These are phyloP conservation scores for Kuraishia cidri DNA, from an alignment of 805 yeast genomes.

Conservation along the genomic window DNA sequence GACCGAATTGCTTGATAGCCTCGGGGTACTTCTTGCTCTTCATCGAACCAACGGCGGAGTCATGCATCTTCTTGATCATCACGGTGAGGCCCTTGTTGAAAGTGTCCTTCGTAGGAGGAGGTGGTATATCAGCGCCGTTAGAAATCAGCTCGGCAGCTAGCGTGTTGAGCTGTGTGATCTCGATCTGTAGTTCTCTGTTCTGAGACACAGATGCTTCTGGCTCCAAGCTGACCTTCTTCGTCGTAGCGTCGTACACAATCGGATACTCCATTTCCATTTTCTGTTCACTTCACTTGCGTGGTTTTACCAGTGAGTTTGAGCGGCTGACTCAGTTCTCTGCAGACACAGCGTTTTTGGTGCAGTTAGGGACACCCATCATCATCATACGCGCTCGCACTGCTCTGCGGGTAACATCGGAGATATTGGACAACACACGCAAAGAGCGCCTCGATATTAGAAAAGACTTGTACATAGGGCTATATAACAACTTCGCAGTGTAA, in stretches of 20 bases:
- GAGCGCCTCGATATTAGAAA: too few relatives aligned
- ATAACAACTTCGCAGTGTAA: too few relatives aligned
- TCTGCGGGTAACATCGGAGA: too few relatives aligned
- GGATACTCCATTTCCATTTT: too few relatives aligned
- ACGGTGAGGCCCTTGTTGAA: slow-evolving; percentile 47
- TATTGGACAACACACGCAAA: too few relatives aligned
- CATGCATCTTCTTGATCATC: slow-evolving; percentile 57
- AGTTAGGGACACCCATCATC: too few relatives aligned
- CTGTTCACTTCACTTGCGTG: too few relatives aligned
- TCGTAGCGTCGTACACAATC: slow-evolving; percentile 18
- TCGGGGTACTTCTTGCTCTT: slow-evolving; percentile 46
- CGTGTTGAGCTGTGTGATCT: slow-evolving; percentile 23
- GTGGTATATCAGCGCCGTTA: slow-evolving; percentile 39
- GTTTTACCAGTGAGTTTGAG: too few relatives aligned
- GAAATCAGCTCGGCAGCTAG: slow-evolving; percentile 32
- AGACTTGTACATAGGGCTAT: too few relatives aligned
- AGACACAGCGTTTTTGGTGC: too few relatives aligned
- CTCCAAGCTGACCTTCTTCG: slow-evolving; percentile 16
- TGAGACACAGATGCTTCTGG: slow-evolving; percentile 11
- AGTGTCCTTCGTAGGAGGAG: slow-evolving; percentile 42
- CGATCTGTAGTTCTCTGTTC: slow-evolving; percentile 15
- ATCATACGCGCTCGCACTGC: too few relatives aligned
- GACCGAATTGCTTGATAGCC: slow-evolving; percentile 51
- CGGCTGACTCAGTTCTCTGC: too few relatives aligned
- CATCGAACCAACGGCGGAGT: slow-evolving; percentile 51